A percentile compares a stretch with the other conserved stretches of the same genome.
Evolutionary conservation across 1,284 basidiomycete genomes (phyloP).

Genomic region (Cutaneotrichosporon daszewskae): DNA sequence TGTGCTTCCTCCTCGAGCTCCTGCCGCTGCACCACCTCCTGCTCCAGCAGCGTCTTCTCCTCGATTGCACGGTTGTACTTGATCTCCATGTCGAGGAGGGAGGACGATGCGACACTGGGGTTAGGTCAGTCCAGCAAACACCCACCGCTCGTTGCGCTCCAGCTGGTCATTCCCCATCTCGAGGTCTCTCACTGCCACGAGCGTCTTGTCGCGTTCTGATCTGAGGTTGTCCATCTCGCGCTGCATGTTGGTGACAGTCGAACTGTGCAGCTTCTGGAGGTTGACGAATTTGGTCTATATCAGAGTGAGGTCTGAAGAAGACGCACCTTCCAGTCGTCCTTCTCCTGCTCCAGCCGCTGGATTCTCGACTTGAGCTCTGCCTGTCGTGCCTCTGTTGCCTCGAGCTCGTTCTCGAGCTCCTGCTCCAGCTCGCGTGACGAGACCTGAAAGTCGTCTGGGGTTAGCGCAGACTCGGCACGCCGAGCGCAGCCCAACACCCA

Average conservation of each 20-base stretch:
- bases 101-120: conserved; percentile 70
- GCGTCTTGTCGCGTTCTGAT: conserved; percentile 70
- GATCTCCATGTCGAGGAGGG: conserved; percentile 81
- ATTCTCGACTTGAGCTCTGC: conserved; percentile 71
- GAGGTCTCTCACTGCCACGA: conserved; percentile 75
- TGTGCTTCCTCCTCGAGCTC: conserved; percentile 87
- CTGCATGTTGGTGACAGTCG: conserved; percentile 56
- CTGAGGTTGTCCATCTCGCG: conserved; percentile 75
- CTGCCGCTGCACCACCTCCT: conserved; percentile 89
- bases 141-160: conserved; percentile 73
- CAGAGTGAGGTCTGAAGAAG: conserved; percentile 1
- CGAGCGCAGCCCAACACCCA: conserved; percentile 15
- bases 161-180: conserved; percentile 96
- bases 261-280: conserved; percentile 82
- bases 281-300: conserved; percentile 75
- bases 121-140: background rate
- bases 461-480: background rate
- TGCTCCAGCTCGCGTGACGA: conserved; percentile 90
- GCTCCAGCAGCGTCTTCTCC: conserved; percentile 93
- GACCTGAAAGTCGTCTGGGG: conserved; percentile 72
- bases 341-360: conserved; percentile 66
- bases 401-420: conserved; percentile 82
- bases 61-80: conserved; percentile 88
- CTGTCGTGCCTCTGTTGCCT: conserved; percentile 78
- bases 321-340: conserved; percentile 86